Conservation (phyloP, 1,284 basidiomycete species). For the Athelia psychrophila region DNA sequence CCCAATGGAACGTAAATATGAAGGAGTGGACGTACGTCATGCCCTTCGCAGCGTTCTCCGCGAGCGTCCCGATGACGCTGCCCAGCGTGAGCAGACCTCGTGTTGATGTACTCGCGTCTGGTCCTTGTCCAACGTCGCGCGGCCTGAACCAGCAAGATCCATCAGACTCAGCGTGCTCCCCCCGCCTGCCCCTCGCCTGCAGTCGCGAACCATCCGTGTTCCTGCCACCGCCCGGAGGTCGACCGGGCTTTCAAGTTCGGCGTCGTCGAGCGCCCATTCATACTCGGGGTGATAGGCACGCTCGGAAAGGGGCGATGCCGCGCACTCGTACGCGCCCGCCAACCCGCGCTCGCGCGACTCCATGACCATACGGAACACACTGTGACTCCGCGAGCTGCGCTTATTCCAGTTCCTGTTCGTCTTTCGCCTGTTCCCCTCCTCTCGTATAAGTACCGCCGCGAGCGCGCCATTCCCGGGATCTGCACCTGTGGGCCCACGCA, state of each 20-base stretch:
- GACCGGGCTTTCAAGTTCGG: constrained; percentile 30
- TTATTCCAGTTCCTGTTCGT: constrained; percentile 98
- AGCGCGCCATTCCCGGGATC: too few species aligned
- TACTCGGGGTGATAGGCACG: constrained; percentile 21
- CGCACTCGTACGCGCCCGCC: too few species aligned
- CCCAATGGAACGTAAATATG: constrained; percentile 1
- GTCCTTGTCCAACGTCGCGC: constrained; percentile 34
- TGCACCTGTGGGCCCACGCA: too few species aligned
- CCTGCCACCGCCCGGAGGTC: constrained; percentile 34
- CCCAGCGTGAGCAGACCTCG: constrained; percentile 90
- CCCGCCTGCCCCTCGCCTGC: too few species aligned
- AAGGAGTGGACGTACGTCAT: constrained; percentile 52
- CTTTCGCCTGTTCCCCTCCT: constrained; percentile 85
- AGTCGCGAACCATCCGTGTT: too few species aligned
- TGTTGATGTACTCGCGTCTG: constrained; percentile 92
- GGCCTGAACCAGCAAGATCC: too few species aligned
- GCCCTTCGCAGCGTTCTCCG: constrained; percentile 31
- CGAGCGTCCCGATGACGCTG: constrained; percentile 76
- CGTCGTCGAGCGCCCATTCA: too few species aligned
- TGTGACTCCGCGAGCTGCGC: constrained; percentile 88
- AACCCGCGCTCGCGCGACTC: constrained; percentile 74
- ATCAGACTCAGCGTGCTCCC: too few species aligned
- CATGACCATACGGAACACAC: constrained; percentile 87
- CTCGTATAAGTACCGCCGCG: constrained; percentile 52
- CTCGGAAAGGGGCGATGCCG: constrained; percentile 32